Evolutionary conservation across 495 filamentous ascomycete species (phyloP), one percentile per base, ranked within the genome.

Genomic region (Tuber borchii): DNA sequence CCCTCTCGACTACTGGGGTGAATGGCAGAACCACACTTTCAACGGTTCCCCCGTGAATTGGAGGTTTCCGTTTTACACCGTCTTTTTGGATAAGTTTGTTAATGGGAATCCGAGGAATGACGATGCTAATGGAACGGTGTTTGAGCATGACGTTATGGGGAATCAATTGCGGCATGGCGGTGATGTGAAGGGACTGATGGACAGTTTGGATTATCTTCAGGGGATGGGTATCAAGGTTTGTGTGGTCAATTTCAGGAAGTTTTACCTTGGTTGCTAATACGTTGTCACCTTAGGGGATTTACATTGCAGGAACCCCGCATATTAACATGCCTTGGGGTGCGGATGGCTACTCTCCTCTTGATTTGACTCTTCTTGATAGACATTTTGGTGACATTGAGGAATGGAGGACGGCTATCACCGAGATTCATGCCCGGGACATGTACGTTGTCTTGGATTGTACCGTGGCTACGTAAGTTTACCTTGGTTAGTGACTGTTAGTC

Each of bases 121-220:
- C 78, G 88, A 93, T 80, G 86, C 86, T 31, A 93, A 93, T 82
- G 89, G 86, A 4, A 92, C 90, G 0, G 72, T 87, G 12, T 93
- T 88, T 79, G 91, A 93, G 82, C 90, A 91, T 81, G 91, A 93
- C 81, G 80, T 89, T 45, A 86, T 86, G 75, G 89, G 88, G 73
- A 93, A 88, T 74, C 91, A 92, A 82, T 87, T 93, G 83, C 89
- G 91, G n/a, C 89, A 91, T 84, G 91, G 91, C 48, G 91, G 91
- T 51, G 91, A 93, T 82, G 85, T 91, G 39, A 85, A 84, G 69
- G 91, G 91, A 12, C 74, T 93, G 46, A 77, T 88, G 69, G 89
- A 91, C 76, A 90, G 88, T 22, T 84, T 93, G 73, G 91, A 93
- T 80, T 93, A 93, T 83, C 81, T 93, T 56, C 89, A 91, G 74